Evolutionary conservation across 805 yeast species (phyloP).

Genomic region (Yarrowia deformans): DNA sequence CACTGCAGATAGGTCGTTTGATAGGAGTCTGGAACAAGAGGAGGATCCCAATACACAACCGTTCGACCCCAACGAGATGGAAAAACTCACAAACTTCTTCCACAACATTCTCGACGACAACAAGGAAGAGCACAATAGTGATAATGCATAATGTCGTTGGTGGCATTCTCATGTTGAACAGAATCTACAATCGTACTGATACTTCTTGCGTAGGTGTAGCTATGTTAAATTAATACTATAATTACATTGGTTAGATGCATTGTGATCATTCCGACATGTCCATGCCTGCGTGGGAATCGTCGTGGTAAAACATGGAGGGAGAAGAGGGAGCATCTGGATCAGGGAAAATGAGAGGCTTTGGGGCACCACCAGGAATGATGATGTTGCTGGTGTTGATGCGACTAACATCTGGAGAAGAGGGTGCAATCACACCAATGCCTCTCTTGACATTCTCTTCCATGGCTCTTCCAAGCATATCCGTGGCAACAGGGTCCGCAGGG

Average conservation of each 20-base stretch:
- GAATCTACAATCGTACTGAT: not conserved
- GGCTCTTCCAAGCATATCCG: conserved; percentile 81
- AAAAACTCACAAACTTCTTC: conserved; percentile 45
- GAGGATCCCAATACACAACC: conserved; percentile 25
- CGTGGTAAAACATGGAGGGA: conserved; percentile 39
- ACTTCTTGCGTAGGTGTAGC: not conserved
- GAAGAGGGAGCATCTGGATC: conserved; percentile 34
- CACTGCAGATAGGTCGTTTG: conserved; percentile 41
- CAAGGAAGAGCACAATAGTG: conserved; percentile 30
- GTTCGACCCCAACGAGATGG: conserved; percentile 42
- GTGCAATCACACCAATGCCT: conserved; percentile 17
- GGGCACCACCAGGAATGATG: conserved; percentile 15
- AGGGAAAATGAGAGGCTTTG: conserved; percentile 17
- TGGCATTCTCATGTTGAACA: not conserved
- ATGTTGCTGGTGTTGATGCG: conserved; percentile 29
- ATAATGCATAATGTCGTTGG: conserved; percentile 21
- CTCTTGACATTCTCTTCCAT: conserved; percentile 43
- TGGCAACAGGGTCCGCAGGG: conserved; percentile 84
- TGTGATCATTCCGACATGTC: conserved; percentile 37
- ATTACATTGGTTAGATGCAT: not conserved
- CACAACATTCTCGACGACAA: conserved; percentile 44
- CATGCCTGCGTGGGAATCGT: conserved; percentile 43
- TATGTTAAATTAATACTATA: conserved; percentile 2
- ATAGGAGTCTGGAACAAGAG: conserved; percentile 42
- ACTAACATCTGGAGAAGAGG: conserved; percentile 11